These are phyloP conservation scores for Globisporangium takayamanum DNA, from an alignment of 352 stramenopile genomes.

Conservation along the genomic window DNA sequence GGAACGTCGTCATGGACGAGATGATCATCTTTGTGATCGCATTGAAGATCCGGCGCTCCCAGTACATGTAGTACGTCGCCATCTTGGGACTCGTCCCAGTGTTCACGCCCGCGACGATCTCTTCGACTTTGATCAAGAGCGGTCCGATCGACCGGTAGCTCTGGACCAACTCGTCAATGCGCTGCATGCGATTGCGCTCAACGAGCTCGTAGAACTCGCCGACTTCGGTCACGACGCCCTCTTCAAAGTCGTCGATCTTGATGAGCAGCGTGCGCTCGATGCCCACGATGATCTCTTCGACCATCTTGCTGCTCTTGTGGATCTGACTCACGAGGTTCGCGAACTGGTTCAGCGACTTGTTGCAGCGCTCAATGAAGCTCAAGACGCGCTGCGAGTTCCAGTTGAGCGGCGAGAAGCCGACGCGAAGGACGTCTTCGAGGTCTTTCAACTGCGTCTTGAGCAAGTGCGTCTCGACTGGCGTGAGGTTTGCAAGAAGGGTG, in stretches of 20 bases:
- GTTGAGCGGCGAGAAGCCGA: slow-evolving; percentile 93
- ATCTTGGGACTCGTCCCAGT: slow-evolving; percentile 88
- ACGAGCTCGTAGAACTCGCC: slow-evolving; percentile 93
- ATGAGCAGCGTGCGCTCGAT: slow-evolving; percentile 93
- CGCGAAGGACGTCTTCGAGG: slow-evolving; percentile 78
- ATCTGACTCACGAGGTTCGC: slow-evolving; percentile 91
- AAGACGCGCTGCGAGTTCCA: slow-evolving; percentile 96
- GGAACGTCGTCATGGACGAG: slow-evolving; percentile 91
- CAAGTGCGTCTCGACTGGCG: slow-evolving; percentile 87
- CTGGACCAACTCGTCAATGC: slow-evolving; percentile 90
- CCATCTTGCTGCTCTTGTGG: slow-evolving; percentile 94
- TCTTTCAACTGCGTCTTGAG: slow-evolving; percentile 87
- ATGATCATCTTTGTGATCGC: slow-evolving; percentile 96
- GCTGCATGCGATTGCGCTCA: slow-evolving; percentile 87
- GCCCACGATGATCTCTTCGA: slow-evolving; percentile 88
- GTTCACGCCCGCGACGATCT: slow-evolving; percentile 92
- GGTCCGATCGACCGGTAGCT: slow-evolving; percentile 92
- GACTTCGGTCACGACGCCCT: slow-evolving; percentile 87
- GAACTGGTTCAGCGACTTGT: slow-evolving; percentile 92
- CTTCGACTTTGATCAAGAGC: slow-evolving; percentile 94
- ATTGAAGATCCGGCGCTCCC: slow-evolving; percentile 95
- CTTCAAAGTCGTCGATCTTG: slow-evolving; percentile 88
- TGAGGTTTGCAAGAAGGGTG: slow-evolving; percentile 69
- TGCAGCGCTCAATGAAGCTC: slow-evolving; percentile 92
- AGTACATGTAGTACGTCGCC: slow-evolving; percentile 96